Conservation (phyloP, 495 filamentous ascomycete genomes). For the Astrothelium subdiscretum region DNA sequence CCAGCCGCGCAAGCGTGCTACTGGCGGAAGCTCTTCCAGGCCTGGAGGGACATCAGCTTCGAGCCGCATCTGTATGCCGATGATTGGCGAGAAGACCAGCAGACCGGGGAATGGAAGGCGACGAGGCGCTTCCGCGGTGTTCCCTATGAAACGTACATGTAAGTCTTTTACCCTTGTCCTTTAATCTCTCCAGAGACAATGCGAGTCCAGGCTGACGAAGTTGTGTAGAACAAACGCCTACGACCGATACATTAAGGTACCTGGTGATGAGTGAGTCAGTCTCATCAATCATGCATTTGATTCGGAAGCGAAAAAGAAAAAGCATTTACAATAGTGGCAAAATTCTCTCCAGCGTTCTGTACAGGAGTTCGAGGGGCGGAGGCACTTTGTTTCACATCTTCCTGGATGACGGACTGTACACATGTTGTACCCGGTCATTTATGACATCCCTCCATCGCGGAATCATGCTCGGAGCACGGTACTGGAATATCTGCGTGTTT, state of each 20-base stretch:
- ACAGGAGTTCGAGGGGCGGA: neutral
- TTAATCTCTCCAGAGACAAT: neutral
- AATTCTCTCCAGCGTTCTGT: neutral
- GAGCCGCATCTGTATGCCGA: neutral
- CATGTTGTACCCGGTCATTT: neutral
- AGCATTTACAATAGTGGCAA: neutral
- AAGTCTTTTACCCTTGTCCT: neutral
- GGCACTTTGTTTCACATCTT: neutral
- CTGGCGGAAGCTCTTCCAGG: slow-evolving; percentile 19
- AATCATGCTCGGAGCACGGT: neutral
- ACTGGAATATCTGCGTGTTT: no score
- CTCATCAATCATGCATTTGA: neutral
- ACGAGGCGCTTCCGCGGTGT: neutral
- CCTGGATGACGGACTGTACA: neutral
- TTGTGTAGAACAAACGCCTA: neutral
- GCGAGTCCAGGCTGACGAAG: neutral
- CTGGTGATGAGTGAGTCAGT: neutral
- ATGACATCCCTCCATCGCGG: neutral
- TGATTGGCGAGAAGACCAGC: neutral
- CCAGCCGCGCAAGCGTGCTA: slow-evolving; percentile 26
- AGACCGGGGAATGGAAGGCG: neutral
- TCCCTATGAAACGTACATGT: slow-evolving; percentile 1
- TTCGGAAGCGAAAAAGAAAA: neutral
- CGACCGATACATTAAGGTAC: neutral
- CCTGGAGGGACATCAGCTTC: slow-evolving; percentile 15